Conservation (phyloP, 768 basidiomycete genomes). For the Mycena belliarum region DNA sequence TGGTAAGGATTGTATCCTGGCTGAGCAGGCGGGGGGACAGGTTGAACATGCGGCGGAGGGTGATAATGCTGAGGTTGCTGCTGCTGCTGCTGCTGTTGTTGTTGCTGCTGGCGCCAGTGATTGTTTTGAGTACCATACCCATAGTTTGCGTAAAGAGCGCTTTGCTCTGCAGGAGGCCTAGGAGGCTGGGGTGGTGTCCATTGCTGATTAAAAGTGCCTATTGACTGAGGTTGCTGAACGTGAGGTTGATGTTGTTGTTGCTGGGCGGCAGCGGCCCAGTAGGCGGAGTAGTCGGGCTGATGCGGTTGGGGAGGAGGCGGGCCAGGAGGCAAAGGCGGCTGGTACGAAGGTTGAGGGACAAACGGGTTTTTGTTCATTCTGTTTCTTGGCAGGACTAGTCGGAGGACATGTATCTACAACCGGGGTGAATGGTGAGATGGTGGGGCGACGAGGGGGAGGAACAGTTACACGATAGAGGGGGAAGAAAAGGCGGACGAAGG, state of each 20-base stretch:
- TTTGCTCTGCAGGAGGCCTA: slow-evolving; percentile 75
- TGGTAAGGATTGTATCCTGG: slow-evolving; percentile 79
- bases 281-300: slow-evolving; percentile 75
- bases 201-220: slow-evolving; percentile 61
- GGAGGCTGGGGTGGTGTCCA: slow-evolving; percentile 67
- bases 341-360: slow-evolving; percentile 67
- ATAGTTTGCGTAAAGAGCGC: slow-evolving; percentile 87
- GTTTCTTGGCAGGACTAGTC: neutral
- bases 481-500: neutral
- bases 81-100: slow-evolving; percentile 50
- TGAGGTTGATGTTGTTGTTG: slow-evolving; percentile 40
- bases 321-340: slow-evolving; percentile 80
- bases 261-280: slow-evolving; percentile 60
- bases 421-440: slow-evolving; percentile 6
- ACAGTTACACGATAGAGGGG: neutral
- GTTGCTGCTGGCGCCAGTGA: slow-evolving; percentile 64
- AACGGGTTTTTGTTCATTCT: slow-evolving; percentile 87
- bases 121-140: slow-evolving; percentile 76
- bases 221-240: slow-evolving; percentile 47
- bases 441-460: neutral
- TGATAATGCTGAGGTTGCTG: slow-evolving; percentile 54
- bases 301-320: slow-evolving; percentile 69
- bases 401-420: neutral
- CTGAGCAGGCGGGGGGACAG: slow-evolving; percentile 48
- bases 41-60: slow-evolving; percentile 52